Percentiles rank a stretch among this genome's conserved stretches.
phyloP scores from a whole-genome alignment of 2,329 filamentous ascomycete species.

The Colletotrichum caudatum region DNA sequence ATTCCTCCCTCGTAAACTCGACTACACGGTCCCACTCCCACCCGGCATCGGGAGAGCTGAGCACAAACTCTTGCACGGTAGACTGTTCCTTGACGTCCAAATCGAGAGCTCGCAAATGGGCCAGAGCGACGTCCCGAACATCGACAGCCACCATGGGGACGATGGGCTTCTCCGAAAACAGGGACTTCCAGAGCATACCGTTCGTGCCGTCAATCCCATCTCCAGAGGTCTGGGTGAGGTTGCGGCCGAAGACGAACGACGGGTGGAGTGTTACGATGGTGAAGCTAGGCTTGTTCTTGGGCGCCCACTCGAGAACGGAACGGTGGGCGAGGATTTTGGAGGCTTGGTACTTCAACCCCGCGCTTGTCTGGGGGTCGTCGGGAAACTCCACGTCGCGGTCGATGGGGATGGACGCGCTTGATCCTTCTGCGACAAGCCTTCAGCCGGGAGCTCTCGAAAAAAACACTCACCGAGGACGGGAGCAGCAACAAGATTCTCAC shows the following conservation, averaged over 20 bases:
- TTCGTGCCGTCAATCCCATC: constrained; percentile 13
- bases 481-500: too few species aligned
- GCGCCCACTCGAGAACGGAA: constrained; percentile 12
- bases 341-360: constrained; percentile 10
- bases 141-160: constrained; percentile 1
- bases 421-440: background rate
- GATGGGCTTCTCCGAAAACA: background rate
- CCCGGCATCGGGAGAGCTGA: background rate
- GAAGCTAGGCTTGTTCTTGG: constrained; percentile 2
- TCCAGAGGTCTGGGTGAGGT: constrained; percentile 8
- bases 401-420: background rate
- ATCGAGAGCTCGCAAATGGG: background rate
- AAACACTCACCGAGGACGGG: background rate
- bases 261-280: constrained; percentile 24
- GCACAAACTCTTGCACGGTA: constrained; percentile 4
- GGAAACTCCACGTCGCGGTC: constrained; percentile 18
- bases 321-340: constrained; percentile 34
- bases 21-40: background rate
- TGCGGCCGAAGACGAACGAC: constrained; percentile 9
- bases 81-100: background rate
- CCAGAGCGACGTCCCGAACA: constrained; percentile 26
- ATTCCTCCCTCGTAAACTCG: background rate
- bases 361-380: background rate
- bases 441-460: background rate
- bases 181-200: background rate